Percentiles rank a stretch among this genome's conserved stretches.
Conservation (phyloP, 225 moss, liverwort and hornwort species). For the Pseudoscleropodium purum region DNA sequence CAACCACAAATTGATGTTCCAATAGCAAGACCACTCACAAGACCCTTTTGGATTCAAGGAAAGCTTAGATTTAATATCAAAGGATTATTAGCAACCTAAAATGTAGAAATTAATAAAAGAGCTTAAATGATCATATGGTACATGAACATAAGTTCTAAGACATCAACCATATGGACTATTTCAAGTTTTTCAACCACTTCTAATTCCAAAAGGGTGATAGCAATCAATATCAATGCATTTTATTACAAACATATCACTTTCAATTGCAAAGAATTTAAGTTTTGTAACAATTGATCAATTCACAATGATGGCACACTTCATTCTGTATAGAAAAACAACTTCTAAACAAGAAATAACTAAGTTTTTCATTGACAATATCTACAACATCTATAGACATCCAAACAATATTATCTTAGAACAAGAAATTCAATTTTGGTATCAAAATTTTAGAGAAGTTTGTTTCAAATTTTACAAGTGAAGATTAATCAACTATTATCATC, state of each 20-base stretch:
- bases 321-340: accelerated
- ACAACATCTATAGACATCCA: accelerated
- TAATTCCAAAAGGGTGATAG: not conserved
- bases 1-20: not conserved
- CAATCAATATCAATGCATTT: not conserved
- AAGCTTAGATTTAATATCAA: not conserved
- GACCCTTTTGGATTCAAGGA: not conserved
- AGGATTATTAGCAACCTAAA: not conserved
- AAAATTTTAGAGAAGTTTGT: too few species aligned
- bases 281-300: too few species aligned
- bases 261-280: not conserved
- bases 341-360: too few species aligned
- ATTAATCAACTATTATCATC: too few species aligned
- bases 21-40: too few species aligned
- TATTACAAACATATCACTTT: not conserved
- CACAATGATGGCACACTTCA: too few species aligned
- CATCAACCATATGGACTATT: not conserved
- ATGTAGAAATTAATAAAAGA: not conserved
- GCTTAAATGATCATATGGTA: accelerated
- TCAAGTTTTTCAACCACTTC: not conserved
- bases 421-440: too few species aligned
- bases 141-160: not conserved
- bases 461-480: too few species aligned
- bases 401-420: too few species aligned
- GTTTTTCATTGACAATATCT: too few species aligned